These are phyloP conservation scores for Metarhizium album DNA, from an alignment of 2,329 filamentous ascomycete species.

Conservation along the genomic window DNA sequence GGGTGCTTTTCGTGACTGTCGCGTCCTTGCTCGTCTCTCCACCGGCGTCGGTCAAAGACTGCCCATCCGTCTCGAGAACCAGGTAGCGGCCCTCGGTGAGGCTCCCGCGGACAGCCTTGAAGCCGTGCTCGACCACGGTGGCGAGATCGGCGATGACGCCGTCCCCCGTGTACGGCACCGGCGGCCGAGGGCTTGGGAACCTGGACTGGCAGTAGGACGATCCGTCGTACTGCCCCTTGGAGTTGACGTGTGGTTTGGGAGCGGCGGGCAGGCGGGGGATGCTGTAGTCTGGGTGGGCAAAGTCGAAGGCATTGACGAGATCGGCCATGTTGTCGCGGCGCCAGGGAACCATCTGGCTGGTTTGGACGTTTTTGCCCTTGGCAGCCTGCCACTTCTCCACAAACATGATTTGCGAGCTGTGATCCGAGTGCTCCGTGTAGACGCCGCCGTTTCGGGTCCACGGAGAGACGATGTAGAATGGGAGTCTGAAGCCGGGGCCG, in stretches of 20 bases:
- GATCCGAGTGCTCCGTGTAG: conserved; percentile 42
- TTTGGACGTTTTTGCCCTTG: conserved; percentile 27
- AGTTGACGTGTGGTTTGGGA: conserved; percentile 29
- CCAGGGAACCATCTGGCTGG: conserved; percentile 19
- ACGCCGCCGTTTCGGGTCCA: conserved; percentile 43
- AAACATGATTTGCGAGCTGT: conserved; percentile 44
- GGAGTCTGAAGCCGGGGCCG: conserved; percentile 33
- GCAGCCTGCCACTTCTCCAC: conserved; percentile 35
- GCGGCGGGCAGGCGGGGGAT: conserved; percentile 35
- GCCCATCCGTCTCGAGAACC: conserved; percentile 35
- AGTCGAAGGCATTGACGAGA: conserved; percentile 28
- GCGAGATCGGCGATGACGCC: conserved; percentile 25
- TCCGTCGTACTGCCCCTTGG: conserved; percentile 32
- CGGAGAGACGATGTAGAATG: conserved; percentile 44
- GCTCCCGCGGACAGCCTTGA: conserved; percentile 39
- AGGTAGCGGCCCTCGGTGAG: conserved; percentile 45
- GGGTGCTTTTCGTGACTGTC: not conserved
- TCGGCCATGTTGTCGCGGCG: conserved; percentile 23
- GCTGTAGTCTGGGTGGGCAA: conserved; percentile 37
- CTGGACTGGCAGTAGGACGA: conserved; percentile 30
- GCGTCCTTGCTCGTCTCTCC: conserved; percentile 16
- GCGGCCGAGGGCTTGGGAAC: conserved; percentile 25
- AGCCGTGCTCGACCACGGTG: conserved; percentile 38
- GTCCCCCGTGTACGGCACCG: conserved; percentile 34
- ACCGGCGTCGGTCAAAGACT: conserved; percentile 25